Evolutionary conservation across 176 grass and related monocot species (phyloP).

Genomic region (Elymus sibiricus): DNA sequence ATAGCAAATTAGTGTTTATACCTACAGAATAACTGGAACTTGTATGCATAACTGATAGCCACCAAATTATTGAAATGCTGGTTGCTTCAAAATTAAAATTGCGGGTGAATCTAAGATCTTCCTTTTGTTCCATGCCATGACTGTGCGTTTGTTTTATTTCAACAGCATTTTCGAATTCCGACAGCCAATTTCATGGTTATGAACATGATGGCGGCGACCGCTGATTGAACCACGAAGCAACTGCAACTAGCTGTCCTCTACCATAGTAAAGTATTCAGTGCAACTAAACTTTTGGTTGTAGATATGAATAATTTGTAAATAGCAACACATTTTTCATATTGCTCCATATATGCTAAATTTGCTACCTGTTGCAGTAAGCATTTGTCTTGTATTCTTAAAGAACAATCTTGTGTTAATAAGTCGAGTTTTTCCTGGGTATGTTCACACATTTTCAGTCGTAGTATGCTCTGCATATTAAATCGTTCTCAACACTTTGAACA

Average conservation of each 20-base stretch:
- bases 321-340: background rate
- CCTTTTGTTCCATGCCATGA: background rate
- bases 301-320: background rate
- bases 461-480: conserved; percentile 9
- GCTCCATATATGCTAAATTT: background rate
- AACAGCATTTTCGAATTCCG: background rate
- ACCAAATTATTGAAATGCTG: background rate
- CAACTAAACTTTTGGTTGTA: background rate
- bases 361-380: background rate
- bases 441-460: background rate
- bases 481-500: background rate
- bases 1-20: background rate
- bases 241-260: background rate
- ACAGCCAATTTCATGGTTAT: background rate
- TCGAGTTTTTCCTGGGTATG: background rate
- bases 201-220: background rate
- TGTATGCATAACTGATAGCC: background rate
- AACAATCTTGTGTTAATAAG: background rate
- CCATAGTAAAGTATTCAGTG: background rate
- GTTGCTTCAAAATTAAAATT: background rate
- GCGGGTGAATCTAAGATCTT: background rate
- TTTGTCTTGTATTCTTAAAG: background rate
- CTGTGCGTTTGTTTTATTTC: background rate
- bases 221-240: background rate
- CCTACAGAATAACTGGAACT: background rate